Evolutionary conservation across 306 rosid genomes (phyloP), one percentile per base, ranked within the genome.

Genomic region (Alnus glutinosa): DNA sequence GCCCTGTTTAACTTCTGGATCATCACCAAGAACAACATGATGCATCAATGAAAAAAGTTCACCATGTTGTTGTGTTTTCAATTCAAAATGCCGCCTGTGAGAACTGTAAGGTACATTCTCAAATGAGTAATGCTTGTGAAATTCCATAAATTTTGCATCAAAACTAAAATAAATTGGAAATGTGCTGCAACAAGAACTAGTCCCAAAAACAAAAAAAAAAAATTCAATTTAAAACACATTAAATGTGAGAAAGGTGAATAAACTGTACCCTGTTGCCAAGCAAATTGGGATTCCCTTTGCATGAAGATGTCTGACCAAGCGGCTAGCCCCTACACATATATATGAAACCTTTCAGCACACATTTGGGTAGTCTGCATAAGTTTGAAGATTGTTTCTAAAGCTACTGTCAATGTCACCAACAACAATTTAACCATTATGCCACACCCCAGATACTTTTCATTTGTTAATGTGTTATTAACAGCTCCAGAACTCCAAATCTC

Each of bases 1-100:
- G 32, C 99, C 98, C 79, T 93, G 87, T 86, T 91, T 95, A 73
- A 95, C 98, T 88, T 93, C 98, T 5, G 96, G 98, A 81, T 94
- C 98, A 80, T 94, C 97, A 19, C 98, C 97, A 70, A 89, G 91
- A 80, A 92, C 97, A 77, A 87, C 55, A 85, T 93, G 99, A 86
- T 93, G 95, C 98, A 95, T 91, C 86, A 93, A 84, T 28, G 97
- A 84, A 80, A 93, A 95, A 15, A 89, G 39, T 77, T 91, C 97
- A 39, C 86, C 82, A 75, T 95, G 97, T 75, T 80, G 83, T 78
- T 91, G 93, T 61, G 98, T 92, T 89, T 95, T 95, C 88, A 93
- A 82, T 84, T 88, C 90, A 83, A 93, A 95, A 86, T 95, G 97
- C 58, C 83, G 86, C 88, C 59, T 86, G 77, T 89, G 90, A 84